phyloP scores from a whole-genome alignment of 805 yeast genomes.

The Hanseniaspora hatyaiensis region DNA sequence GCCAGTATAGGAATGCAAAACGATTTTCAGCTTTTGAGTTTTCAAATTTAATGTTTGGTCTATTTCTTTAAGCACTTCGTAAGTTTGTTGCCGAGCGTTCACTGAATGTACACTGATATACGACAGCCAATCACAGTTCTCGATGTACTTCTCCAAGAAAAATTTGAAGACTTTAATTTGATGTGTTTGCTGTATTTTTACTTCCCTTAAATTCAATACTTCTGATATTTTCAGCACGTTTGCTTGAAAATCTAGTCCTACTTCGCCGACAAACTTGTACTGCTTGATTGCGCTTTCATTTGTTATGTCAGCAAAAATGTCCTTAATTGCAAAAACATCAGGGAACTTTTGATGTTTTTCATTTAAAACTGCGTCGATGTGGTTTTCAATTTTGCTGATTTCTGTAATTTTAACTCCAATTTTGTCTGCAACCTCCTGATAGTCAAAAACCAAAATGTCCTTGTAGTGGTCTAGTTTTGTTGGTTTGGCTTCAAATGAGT shows the following conservation, averaged over 20 bases:
- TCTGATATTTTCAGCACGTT: conserved; percentile 30
- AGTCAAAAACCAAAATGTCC: conserved; percentile 32
- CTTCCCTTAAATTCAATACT: conserved; percentile 27
- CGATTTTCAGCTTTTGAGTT: conserved; percentile 33
- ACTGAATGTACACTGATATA: conserved; percentile 72
- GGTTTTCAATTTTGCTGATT: conserved; percentile 39
- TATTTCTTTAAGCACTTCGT: conserved; percentile 14
- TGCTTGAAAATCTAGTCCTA: conserved; percentile 73
- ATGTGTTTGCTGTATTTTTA: conserved; percentile 52
- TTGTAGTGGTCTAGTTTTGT: conserved; percentile 46
- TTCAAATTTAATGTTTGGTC: conserved; percentile 15
- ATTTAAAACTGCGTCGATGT: conserved; percentile 25
- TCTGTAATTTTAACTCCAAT: conserved; percentile 45
- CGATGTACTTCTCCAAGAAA: conserved; percentile 46
- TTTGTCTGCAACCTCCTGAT: conserved; percentile 27
- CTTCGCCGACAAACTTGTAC: conserved; percentile 58
- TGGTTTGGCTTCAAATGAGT: conserved; percentile 28
- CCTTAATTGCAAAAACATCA: neutral
- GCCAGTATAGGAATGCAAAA: conserved; percentile 81
- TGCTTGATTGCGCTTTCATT: neutral
- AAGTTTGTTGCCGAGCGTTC: conserved; percentile 43
- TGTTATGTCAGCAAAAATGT: neutral
- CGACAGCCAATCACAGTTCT: conserved; percentile 31
- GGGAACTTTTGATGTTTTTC: conserved; percentile 11
- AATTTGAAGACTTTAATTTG: conserved; percentile 43